phyloP scores from a whole-genome alignment of 129 eudicot genomes.

The Helichrysum umbraculigerum region DNA sequence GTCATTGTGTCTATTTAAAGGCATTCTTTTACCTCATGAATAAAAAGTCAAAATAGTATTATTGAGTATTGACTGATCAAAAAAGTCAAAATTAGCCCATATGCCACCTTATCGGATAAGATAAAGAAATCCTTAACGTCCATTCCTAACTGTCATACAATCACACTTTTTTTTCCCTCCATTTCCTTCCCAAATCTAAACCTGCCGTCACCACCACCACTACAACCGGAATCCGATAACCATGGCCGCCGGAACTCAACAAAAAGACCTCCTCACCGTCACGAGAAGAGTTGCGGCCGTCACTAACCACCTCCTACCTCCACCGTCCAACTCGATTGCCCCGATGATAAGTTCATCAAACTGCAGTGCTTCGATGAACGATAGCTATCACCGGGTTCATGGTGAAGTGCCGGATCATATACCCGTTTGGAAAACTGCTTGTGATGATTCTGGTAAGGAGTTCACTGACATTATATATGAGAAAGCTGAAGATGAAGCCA shows the following conservation, averaged over 20 bases:
- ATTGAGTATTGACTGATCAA: constrained; percentile 3
- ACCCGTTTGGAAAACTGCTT: constrained; percentile 60
- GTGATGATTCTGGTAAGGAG: constrained; percentile 67
- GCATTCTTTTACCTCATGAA: too few species aligned
- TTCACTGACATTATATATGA: constrained; percentile 79
- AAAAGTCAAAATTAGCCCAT: constrained; percentile 30
- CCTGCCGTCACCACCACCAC: constrained; percentile 15
- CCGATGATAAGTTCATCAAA: constrained; percentile 18
- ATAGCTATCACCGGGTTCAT: constrained; percentile 74
- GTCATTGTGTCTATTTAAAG: too few species aligned
- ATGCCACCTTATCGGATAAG: constrained; percentile 34
- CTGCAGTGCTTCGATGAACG: constrained; percentile 51
- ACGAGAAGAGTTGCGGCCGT: constrained; percentile 64
- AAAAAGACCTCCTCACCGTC: constrained; percentile 38
- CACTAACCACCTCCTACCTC: constrained; percentile 57
- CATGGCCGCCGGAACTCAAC: constrained; percentile 45
- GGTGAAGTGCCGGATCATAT: constrained; percentile 55
- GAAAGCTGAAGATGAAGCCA: constrained; percentile 87
- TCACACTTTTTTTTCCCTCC: constrained; percentile 35
- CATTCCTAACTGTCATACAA: not conserved
- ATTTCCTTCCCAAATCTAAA: constrained; percentile 20
- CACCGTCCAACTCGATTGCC: constrained; percentile 13
- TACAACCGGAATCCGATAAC: not conserved
- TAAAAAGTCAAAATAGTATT: too few species aligned
- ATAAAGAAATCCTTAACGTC: constrained; percentile 28